phyloP scores from a whole-genome alignment of 2,329 filamentous ascomycete genomes.

The Alternaria longipes region DNA sequence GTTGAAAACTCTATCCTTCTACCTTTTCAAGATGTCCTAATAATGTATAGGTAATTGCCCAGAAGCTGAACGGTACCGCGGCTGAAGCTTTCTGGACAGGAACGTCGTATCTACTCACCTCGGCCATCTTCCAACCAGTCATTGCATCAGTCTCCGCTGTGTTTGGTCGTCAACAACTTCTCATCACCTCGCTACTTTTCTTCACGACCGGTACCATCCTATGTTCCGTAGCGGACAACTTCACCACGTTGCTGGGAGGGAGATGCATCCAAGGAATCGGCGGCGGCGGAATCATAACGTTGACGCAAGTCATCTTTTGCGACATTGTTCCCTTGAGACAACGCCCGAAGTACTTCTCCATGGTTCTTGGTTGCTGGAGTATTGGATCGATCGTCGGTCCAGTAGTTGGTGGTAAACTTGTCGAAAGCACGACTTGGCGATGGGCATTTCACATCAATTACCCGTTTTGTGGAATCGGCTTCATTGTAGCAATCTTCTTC shows the following conservation, averaged over 20 bases:
- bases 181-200: constrained; percentile 52
- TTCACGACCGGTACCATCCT: constrained; percentile 59
- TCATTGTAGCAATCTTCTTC: constrained; percentile 35
- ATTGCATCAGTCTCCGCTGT: constrained; percentile 54
- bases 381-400: constrained; percentile 64
- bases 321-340: constrained; percentile 56
- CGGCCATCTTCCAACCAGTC: constrained; percentile 67
- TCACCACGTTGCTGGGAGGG: constrained; percentile 47
- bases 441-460: constrained; percentile 74
- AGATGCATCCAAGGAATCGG: constrained; percentile 52
- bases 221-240: constrained; percentile 50
- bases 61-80: constrained; percentile 33
- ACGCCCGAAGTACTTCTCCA: constrained; percentile 54
- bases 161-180: constrained; percentile 60
- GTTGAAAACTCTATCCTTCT: neutral
- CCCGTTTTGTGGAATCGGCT: constrained; percentile 57
- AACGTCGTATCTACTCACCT: constrained; percentile 73
- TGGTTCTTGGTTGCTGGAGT: constrained; percentile 59
- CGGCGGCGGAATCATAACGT: constrained; percentile 51
- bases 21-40: neutral
- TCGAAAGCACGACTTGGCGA: constrained; percentile 63
- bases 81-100: constrained; percentile 74
- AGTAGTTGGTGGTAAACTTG: constrained; percentile 60
- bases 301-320: constrained; percentile 56
- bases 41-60: constrained; percentile 32